Evolutionary conservation across 2,329 filamentous ascomycete species (phyloP).

Genomic region (Colletotrichum liaoningense): DNA sequence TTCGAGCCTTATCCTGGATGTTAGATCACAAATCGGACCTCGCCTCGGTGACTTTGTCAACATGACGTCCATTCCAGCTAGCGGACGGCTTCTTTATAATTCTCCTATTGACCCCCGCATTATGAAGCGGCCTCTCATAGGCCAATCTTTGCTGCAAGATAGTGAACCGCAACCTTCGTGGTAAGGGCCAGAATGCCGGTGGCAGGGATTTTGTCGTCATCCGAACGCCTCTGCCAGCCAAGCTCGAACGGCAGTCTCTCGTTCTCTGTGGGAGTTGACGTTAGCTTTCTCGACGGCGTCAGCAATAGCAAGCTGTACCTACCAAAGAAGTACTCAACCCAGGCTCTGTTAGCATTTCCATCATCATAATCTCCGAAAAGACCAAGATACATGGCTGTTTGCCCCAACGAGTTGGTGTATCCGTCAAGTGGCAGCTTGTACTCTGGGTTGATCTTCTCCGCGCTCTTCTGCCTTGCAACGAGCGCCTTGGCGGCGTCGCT

Average conservation of each 20-base stretch:
- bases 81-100: too few relatives aligned
- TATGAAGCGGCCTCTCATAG: background rate
- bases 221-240: slow-evolving; percentile 18
- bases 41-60: background rate
- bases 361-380: slow-evolving; percentile 36
- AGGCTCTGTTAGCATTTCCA: slow-evolving; percentile 33
- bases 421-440: slow-evolving; percentile 34
- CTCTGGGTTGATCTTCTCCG: slow-evolving; percentile 39
- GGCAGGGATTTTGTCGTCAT: slow-evolving; percentile 21
- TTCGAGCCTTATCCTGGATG: background rate
- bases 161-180: slow-evolving; percentile 16
- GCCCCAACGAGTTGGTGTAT: slow-evolving; percentile 28
- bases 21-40: background rate
- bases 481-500: slow-evolving; percentile 41
- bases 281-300: background rate
- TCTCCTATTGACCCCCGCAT: too few relatives aligned
- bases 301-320: background rate
- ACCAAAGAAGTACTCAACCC: slow-evolving; percentile 35
- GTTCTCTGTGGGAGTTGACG: background rate
- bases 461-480: slow-evolving; percentile 36
- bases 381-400: slow-evolving; percentile 36
- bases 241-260: slow-evolving; percentile 6
- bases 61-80: too few relatives aligned
- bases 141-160: slow-evolving; percentile 4
- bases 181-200: slow-evolving; percentile 16